A percentile compares a stretch with the other conserved stretches of the same genome.
Evolutionary conservation across 2,329 filamentous ascomycete genomes (phyloP).

Genomic region (Bipolaris bicolor): DNA sequence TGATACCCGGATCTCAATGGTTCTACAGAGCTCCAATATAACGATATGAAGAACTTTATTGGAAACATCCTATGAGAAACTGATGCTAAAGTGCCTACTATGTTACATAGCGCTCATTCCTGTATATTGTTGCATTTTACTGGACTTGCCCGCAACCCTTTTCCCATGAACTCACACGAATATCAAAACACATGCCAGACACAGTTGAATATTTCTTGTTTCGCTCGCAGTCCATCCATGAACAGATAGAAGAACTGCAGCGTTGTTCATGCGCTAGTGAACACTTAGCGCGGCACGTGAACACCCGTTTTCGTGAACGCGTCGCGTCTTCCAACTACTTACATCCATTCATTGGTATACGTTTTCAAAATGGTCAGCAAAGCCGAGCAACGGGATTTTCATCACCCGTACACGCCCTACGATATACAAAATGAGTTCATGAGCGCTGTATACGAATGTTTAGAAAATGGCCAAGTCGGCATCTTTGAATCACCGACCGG

Average conservation of each 20-base stretch:
- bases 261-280: neutral
- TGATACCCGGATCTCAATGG: constrained; percentile 2
- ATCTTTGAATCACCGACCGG: constrained; percentile 95
- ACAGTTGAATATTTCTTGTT: neutral
- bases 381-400: constrained; percentile 62
- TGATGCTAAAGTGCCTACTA: neutral
- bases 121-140: neutral
- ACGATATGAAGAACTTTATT: neutral
- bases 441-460: constrained; percentile 77
- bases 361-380: constrained; percentile 24
- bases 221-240: too few relatives aligned
- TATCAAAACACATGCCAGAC: neutral
- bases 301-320: constrained; percentile 14
- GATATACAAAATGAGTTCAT: constrained; percentile 88
- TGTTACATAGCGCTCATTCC: neutral
- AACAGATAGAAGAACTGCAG: neutral
- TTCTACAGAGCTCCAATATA: neutral
- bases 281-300: constrained; percentile 13
- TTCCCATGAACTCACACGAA: neutral
- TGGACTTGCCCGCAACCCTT: neutral
- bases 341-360: neutral
- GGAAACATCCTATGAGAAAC: neutral
- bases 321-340: constrained; percentile 4
- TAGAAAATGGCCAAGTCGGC: constrained; percentile 80
- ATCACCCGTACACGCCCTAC: constrained; percentile 88